Base-by-base conservation (phyloP, 2,329 filamentous ascomycete genomes). In the Metarhizium rileyi region DNA sequence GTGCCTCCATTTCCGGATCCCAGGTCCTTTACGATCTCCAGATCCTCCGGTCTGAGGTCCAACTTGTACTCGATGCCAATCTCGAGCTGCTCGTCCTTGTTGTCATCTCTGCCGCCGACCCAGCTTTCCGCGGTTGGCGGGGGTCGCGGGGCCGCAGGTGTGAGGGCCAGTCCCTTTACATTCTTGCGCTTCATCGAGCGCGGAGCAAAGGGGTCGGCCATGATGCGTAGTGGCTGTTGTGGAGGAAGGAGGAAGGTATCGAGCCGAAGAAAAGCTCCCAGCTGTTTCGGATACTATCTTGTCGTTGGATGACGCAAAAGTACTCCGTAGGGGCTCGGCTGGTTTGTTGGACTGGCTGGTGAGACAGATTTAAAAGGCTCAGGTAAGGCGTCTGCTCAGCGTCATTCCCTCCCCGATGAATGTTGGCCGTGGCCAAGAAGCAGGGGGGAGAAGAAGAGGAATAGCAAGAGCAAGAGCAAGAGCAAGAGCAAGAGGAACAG, bases 171-270 rank as follows among this genome's bases (percentile, higher is more conserved):
- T 35, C 90, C 91, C 74, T 97, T 97, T 69, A 95, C 86, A 67
- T 98, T 98, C 81, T 97, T 96, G 77, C 91, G 86, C 83, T 96
- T 97, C 84, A 98, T 86, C 54, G 93, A 94, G 70, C 80, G 80
- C 70, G 78, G 78, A 55, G 78, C 78, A 59, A 83, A 83, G 30
- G 70, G 63, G 61, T 83, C 80, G 59, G 77, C 76, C 81, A 84
- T 84, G 64, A 56, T 67, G 65, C 33, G 22, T 48, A 44, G 9
- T 30, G 16, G 16, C 42, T 14, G 7, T 25, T 14, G 38, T 42
- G 9, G 25, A 25, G 25, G 38, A 25, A 25, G 9, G 25, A 25
- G 25, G 38, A 25, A 25, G 5, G 20, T 14, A 12, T 30, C 14
- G 42, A 44, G 42, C 10, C 7, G 22, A 14, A 4, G n/a, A 14